Percentiles rank a stretch among this genome's conserved stretches.
Conservation (phyloP, 2,329 filamentous ascomycete species). For the Venturia asperata region DNA sequence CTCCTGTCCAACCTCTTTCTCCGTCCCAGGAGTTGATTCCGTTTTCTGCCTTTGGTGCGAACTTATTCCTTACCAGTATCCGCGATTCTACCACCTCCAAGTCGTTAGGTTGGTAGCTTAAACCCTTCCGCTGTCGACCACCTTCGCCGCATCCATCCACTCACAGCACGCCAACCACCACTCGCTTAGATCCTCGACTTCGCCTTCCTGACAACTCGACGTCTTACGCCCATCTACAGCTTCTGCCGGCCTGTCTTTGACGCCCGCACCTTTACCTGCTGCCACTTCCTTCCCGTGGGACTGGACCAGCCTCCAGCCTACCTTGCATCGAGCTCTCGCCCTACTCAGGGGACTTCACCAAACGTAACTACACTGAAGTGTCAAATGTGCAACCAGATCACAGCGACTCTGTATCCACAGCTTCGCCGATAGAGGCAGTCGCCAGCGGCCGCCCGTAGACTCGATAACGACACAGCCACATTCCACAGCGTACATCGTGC, state of each 20-base stretch:
- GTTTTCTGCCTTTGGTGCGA: neutral
- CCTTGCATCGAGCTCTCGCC: constrained; percentile 4
- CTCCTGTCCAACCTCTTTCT: neutral
- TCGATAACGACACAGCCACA: constrained; percentile 20
- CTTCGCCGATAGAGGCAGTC: constrained; percentile 30
- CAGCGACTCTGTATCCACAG: constrained; percentile 33
- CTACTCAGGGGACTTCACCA: neutral
- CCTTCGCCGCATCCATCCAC: constrained; percentile 8
- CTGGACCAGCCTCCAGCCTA: neutral
- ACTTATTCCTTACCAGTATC: neutral
- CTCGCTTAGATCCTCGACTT: constrained; percentile 2
- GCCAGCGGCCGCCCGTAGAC: constrained; percentile 2
- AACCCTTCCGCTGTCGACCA: neutral
- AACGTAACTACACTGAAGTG: neutral
- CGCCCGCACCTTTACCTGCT: neutral
- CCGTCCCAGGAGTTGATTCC: neutral
- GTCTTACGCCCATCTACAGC: neutral
- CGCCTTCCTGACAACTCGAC: neutral
- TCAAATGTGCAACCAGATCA: constrained; percentile 35
- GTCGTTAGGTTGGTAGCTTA: too few species aligned
- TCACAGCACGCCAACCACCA: constrained; percentile 8
- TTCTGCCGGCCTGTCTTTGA: neutral
- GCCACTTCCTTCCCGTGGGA: neutral
- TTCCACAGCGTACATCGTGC: constrained; percentile 19
- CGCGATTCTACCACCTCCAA: neutral